Conservation (phyloP, 768 basidiomycete genomes). For the Antrodiella citrinella region DNA sequence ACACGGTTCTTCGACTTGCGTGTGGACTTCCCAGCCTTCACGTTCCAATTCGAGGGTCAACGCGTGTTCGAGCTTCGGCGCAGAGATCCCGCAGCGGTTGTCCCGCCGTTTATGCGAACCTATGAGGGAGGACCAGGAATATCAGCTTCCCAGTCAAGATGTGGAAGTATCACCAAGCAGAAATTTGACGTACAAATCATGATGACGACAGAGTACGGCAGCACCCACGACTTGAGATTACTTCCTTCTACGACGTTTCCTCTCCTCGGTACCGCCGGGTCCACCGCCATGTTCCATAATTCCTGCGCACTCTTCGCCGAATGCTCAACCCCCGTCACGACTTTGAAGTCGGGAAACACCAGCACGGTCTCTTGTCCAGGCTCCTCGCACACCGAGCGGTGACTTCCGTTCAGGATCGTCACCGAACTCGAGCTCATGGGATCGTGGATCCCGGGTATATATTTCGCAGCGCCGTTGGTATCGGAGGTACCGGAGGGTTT, state of each 20-base stretch:
- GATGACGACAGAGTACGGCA: slow-evolving; percentile 88
- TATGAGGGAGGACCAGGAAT: slow-evolving; percentile 20
- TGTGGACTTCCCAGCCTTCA: slow-evolving; percentile 71
- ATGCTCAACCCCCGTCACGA: slow-evolving; percentile 65
- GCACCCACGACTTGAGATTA: slow-evolving; percentile 58
- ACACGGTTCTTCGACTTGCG: slow-evolving; percentile 59
- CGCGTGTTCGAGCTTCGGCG: slow-evolving; percentile 77
- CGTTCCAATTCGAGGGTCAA: slow-evolving; percentile 55
- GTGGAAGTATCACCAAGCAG: neutral
- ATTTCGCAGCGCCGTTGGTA: slow-evolving; percentile 15
- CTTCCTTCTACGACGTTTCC: slow-evolving; percentile 37
- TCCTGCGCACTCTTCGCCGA: slow-evolving; percentile 57
- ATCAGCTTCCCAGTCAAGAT: slow-evolving; percentile 2
- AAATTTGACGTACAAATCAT: slow-evolving; percentile 66
- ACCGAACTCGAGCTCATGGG: slow-evolving; percentile 47
- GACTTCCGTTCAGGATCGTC: slow-evolving; percentile 80
- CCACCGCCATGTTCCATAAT: slow-evolving; percentile 58
- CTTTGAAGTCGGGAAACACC: slow-evolving; percentile 87
- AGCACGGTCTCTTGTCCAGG: slow-evolving; percentile 68
- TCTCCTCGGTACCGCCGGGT: slow-evolving; percentile 45
- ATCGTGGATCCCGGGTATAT: slow-evolving; percentile 48
- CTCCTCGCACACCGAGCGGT: slow-evolving; percentile 61
- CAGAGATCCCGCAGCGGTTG: slow-evolving; percentile 84
- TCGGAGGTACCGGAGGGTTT: slow-evolving; percentile 10
- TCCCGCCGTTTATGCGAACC: slow-evolving; percentile 93